Percentiles rank a stretch among this genome's conserved stretches.
Conservation (phyloP, 768 basidiomycete genomes). For the Boletus insuetus region DNA sequence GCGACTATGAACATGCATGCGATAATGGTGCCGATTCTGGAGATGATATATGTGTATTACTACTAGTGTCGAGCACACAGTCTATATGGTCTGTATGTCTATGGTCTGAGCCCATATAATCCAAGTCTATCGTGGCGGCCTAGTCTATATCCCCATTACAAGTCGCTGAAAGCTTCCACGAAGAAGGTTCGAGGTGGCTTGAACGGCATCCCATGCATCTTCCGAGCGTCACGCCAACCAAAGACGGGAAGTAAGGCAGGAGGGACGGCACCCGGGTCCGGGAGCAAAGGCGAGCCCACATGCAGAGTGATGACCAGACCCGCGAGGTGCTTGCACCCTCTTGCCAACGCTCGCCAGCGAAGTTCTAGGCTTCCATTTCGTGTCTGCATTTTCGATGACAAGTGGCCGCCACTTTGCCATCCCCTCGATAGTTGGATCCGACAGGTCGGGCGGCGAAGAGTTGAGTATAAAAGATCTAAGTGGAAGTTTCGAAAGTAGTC, state of each 20-base stretch:
- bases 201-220: slow-evolving; percentile 28
- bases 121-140: background rate
- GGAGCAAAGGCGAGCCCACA: background rate
- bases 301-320: slow-evolving; percentile 22
- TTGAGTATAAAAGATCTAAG: slow-evolving; percentile 39
- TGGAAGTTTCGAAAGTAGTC: slow-evolving; percentile 36
- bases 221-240: slow-evolving; percentile 36
- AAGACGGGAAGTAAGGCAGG: slow-evolving; percentile 33
- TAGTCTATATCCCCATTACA: background rate
- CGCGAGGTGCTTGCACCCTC: slow-evolving; percentile 15
- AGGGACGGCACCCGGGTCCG: background rate
- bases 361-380: slow-evolving; percentile 16
- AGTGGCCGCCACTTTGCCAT: slow-evolving; percentile 46
- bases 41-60: background rate
- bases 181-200: background rate
- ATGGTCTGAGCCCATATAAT: background rate
- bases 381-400: slow-evolving; percentile 29
- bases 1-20: background rate
- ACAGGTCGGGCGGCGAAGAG: slow-evolving; percentile 38
- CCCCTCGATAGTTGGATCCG: slow-evolving; percentile 38
- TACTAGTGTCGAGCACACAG: background rate
- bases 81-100: background rate
- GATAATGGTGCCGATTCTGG: background rate
- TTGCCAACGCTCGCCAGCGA: slow-evolving; percentile 19
- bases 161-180: background rate